A percentile compares a stretch with the other conserved stretches of the same genome.
phyloP scores from a whole-genome alignment of 2,329 filamentous ascomycete species.

The Fusarium chuoi region DNA sequence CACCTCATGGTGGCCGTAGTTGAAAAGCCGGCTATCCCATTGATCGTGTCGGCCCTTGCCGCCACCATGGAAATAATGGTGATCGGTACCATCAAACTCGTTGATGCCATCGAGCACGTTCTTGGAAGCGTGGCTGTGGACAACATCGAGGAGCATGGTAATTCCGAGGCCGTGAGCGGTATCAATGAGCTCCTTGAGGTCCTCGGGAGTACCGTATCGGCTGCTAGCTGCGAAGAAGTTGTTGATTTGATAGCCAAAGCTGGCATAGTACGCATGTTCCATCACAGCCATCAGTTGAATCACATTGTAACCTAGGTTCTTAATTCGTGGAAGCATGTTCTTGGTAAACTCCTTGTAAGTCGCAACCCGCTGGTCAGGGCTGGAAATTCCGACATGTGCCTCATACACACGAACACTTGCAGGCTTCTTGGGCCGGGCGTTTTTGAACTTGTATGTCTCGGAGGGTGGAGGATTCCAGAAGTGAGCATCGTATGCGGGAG shows the following conservation, averaged over 20 bases:
- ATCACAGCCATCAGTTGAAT: conserved; percentile 99
- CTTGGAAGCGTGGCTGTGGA: conserved; percentile 98
- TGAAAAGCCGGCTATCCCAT: conserved; percentile 97
- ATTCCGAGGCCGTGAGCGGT: conserved; percentile 92
- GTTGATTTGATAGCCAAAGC: conserved; percentile 98
- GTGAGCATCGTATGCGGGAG: conserved; percentile 90
- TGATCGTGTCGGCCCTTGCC: conserved; percentile 86
- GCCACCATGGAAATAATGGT: conserved; percentile 94
- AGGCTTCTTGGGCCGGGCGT: conserved; percentile 84
- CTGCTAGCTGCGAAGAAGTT: conserved; percentile 98
- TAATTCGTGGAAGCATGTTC: conserved; percentile 91
- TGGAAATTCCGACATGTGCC: conserved; percentile 98
- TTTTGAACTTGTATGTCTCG: conserved; percentile 86
- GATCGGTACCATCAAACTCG: conserved; percentile 93
- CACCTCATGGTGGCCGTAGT: conserved; percentile 95
- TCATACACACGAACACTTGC: conserved; percentile 92
- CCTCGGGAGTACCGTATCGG: conserved; percentile 91
- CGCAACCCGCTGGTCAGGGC: conserved; percentile 85
- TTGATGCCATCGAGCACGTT: conserved; percentile 96
- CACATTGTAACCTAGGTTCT: conserved; percentile 91
- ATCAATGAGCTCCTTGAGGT: conserved; percentile 95
- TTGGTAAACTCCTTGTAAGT: conserved; percentile 98
- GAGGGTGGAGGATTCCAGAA: conserved; percentile 93
- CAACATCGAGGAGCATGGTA: conserved; percentile 91
- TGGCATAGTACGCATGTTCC: conserved; percentile 99